Conservation (phyloP, 768 basidiomycete species). For the Boletus speciosus region DNA sequence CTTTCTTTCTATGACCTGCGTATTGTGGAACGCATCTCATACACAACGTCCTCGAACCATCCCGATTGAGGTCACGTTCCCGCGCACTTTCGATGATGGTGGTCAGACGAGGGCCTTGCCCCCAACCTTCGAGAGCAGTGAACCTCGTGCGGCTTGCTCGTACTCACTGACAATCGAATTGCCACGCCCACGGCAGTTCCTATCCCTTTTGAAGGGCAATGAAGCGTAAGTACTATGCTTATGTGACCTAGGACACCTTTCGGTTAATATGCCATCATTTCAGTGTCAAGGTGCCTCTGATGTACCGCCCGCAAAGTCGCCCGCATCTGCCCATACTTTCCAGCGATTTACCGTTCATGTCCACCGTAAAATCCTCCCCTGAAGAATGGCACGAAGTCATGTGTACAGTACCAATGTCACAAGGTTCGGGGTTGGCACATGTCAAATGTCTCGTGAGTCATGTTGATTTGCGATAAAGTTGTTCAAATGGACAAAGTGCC, state of each 20-base stretch:
- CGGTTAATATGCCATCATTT: neutral
- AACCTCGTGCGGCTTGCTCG: conserved; percentile 32
- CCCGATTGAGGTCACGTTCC: conserved; percentile 45
- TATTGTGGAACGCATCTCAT: conserved; percentile 18
- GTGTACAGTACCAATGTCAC: conserved; percentile 40
- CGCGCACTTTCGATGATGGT: conserved; percentile 42
- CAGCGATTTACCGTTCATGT: conserved; percentile 45
- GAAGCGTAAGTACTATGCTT: conserved; percentile 39
- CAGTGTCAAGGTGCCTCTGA: conserved; percentile 49
- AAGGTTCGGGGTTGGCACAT: conserved; percentile 34
- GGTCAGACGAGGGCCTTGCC: conserved; percentile 39
- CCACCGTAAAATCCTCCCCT: conserved; percentile 55
- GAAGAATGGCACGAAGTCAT: conserved; percentile 63
- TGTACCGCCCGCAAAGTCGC: conserved; percentile 53
- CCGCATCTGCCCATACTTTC: conserved; percentile 52
- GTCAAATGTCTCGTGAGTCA: conserved; percentile 50
- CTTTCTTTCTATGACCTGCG: conserved; percentile 17
- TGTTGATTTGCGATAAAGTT: neutral
- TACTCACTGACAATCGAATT: conserved; percentile 48
- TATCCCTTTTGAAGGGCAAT: conserved; percentile 43
- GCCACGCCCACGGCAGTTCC: conserved; percentile 36
- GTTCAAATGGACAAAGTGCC: neutral
- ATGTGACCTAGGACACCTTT: neutral
- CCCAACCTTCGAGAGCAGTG: conserved; percentile 39
- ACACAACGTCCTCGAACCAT: conserved; percentile 29